These are phyloP conservation scores for Vigna angularis DNA, from an alignment of 306 rosid genomes.

Conservation along the genomic window DNA sequence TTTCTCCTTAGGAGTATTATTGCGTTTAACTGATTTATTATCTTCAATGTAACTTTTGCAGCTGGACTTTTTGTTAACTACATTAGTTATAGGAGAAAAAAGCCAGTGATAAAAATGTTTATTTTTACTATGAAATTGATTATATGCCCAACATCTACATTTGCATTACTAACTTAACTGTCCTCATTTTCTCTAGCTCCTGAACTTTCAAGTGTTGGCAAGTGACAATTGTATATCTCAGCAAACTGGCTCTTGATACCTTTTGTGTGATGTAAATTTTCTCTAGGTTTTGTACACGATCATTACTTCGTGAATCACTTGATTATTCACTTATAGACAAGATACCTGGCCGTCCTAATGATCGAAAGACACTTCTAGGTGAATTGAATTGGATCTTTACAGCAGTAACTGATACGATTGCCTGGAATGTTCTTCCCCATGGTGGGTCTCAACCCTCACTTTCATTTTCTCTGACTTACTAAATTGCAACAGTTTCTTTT, in stretches of 20 bases:
- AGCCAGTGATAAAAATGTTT: conserved; percentile 12
- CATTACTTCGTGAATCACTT: conserved; percentile 80
- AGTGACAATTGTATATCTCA: conserved; percentile 18
- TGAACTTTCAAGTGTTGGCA: conserved; percentile 31
- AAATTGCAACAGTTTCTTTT: conserved; percentile 16
- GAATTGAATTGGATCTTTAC: conserved; percentile 99
- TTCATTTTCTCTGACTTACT: background rate
- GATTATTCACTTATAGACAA: conserved; percentile 84
- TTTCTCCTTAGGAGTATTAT: conserved; percentile 13
- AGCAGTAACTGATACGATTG: conserved; percentile 98
- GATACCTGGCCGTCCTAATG: conserved; percentile 98
- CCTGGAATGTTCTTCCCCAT: conserved; percentile 99
- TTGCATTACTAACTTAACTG: conserved; percentile 4
- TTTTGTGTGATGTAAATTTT: conserved; percentile 36
- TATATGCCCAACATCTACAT: conserved; percentile 22
- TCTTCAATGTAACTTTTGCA: background rate
- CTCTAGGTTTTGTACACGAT: conserved; percentile 90
- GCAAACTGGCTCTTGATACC: background rate
- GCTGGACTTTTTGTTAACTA: background rate
- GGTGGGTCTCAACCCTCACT: conserved; percentile 58
- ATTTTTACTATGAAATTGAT: background rate
- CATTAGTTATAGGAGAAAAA: conserved; percentile 1
- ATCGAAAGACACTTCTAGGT: conserved; percentile 93
- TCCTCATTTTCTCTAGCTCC: conserved; percentile 4
- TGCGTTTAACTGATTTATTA: too few species aligned